These are phyloP conservation scores for Populus ilicifolia DNA, from an alignment of 345 rosid genomes.

Conservation along the genomic window DNA sequence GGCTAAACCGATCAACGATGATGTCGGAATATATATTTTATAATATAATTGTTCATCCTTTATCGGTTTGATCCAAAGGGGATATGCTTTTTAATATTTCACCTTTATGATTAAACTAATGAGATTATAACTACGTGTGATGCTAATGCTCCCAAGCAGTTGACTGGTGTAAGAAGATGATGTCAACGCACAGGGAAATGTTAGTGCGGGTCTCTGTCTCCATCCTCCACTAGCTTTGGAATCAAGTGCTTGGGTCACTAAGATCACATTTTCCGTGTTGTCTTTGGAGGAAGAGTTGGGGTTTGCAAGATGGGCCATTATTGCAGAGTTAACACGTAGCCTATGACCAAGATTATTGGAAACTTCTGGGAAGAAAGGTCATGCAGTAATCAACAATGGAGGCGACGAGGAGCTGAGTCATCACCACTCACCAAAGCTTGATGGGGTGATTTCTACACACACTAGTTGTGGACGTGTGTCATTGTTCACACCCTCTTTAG, in stretches of 20 bases:
- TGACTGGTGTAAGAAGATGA: not conserved
- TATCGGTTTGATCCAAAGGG: no score
- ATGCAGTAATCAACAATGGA: not conserved
- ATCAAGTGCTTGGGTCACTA: not conserved
- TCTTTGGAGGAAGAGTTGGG: not conserved
- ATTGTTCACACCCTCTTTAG: no score
- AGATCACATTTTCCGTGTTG: not conserved
- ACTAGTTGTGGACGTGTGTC: no score
- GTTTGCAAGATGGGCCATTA: not conserved
- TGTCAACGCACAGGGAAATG: not conserved
- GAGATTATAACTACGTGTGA: not conserved
- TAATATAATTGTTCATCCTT: no score
- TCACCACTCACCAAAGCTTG: not conserved
- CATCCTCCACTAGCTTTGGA: not conserved
- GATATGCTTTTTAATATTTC: not conserved
- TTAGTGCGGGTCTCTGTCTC: not conserved
- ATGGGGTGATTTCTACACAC: not conserved
- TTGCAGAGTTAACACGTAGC: not conserved
- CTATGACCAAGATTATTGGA: not conserved
- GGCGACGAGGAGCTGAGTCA: not conserved
- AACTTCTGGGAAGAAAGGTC: not conserved
- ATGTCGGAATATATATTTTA: not conserved
- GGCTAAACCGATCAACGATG: not conserved
- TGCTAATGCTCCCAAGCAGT: not conserved
- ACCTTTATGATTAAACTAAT: not conserved